Percentiles rank a stretch among this genome's conserved stretches.
Conservation (phyloP, 2,329 filamentous ascomycete genomes). For the Fusarium irregulare region DNA sequence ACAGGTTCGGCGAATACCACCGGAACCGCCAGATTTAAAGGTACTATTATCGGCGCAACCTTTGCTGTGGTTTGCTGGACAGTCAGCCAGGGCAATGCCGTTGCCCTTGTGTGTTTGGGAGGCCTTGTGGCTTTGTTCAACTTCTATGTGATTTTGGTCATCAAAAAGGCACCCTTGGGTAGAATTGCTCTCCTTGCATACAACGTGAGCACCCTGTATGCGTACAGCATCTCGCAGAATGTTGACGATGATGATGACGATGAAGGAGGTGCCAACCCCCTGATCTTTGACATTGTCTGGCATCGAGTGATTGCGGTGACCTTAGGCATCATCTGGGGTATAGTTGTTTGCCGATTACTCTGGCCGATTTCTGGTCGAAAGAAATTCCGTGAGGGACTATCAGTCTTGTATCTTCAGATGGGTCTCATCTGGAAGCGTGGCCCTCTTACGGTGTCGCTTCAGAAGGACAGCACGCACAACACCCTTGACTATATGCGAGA, state of each 20-base stretch:
- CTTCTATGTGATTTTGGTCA: constrained; percentile 89
- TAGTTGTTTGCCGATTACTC: constrained; percentile 87
- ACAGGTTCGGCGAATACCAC: constrained; percentile 96
- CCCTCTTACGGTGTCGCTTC: constrained; percentile 79
- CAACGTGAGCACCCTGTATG: constrained; percentile 93
- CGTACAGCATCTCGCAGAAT: constrained; percentile 85
- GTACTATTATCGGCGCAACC: constrained; percentile 83
- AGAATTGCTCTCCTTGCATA: constrained; percentile 96
- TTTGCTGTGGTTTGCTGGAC: constrained; percentile 84
- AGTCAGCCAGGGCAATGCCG: constrained; percentile 77
- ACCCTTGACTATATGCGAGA: constrained; percentile 81
- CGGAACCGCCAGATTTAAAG: constrained; percentile 84
- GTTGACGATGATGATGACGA: constrained; percentile 88
- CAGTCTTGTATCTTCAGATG: constrained; percentile 93
- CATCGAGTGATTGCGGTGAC: constrained; percentile 91
- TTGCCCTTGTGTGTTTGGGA: constrained; percentile 81
- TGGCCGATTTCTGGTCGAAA: constrained; percentile 93
- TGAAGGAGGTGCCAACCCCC: constrained; percentile 84
- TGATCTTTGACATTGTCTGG: constrained; percentile 87
- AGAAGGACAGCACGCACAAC: constrained; percentile 65
- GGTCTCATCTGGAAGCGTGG: constrained; percentile 96
- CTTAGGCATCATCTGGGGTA: constrained; percentile 89
- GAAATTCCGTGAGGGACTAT: constrained; percentile 90
- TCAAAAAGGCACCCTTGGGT: constrained; percentile 87
- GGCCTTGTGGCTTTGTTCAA: constrained; percentile 84